Conservation (phyloP, 805 yeast genomes). For the Saccharomycopsis guyanensis region DNA sequence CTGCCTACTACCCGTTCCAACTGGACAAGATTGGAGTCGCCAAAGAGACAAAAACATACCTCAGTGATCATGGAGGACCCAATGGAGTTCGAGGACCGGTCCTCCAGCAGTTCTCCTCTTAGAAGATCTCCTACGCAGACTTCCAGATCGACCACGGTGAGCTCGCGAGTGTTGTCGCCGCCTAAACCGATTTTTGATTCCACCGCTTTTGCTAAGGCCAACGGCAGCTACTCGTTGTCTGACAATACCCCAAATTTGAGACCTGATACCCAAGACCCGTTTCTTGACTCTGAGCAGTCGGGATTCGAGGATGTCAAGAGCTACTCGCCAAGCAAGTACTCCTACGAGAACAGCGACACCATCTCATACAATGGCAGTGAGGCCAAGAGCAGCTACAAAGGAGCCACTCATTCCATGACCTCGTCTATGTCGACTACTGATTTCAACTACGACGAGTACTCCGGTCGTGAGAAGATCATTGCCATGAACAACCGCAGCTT, state of each 20-base stretch:
- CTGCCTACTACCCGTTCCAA: slow-evolving; percentile 54
- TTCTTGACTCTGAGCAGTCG: slow-evolving; percentile 2
- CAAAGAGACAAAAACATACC: slow-evolving; percentile 47
- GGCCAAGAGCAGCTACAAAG: slow-evolving; percentile 2
- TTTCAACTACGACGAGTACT: slow-evolving; percentile 30
- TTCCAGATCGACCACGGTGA: slow-evolving; percentile 24
- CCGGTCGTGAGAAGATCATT: slow-evolving; percentile 20
- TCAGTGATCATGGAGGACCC: slow-evolving; percentile 42
- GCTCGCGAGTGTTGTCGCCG: slow-evolving; percentile 45
- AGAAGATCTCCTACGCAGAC: slow-evolving; percentile 22
- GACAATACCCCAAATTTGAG: slow-evolving; percentile 20
- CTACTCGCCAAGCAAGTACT: slow-evolving; percentile 4
- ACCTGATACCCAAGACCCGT: slow-evolving; percentile 26
- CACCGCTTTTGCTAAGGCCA: slow-evolving; percentile 55
- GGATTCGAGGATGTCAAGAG: slow-evolving; percentile 21
- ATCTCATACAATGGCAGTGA: slow-evolving; percentile 9
- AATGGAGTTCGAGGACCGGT: slow-evolving; percentile 23
- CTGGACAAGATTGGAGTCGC: slow-evolving; percentile 65
- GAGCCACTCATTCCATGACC: slow-evolving; percentile 21
- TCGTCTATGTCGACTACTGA: slow-evolving; percentile 29
- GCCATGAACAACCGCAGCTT: slow-evolving; percentile 15
- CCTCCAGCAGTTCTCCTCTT: slow-evolving; percentile 19
- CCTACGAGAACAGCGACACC: slow-evolving; percentile 17
- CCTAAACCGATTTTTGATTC: slow-evolving; percentile 64
- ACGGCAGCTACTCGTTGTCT: slow-evolving; percentile 21